Conservation (phyloP, 257 asterid genomes). For the Echites panduratus region DNA sequence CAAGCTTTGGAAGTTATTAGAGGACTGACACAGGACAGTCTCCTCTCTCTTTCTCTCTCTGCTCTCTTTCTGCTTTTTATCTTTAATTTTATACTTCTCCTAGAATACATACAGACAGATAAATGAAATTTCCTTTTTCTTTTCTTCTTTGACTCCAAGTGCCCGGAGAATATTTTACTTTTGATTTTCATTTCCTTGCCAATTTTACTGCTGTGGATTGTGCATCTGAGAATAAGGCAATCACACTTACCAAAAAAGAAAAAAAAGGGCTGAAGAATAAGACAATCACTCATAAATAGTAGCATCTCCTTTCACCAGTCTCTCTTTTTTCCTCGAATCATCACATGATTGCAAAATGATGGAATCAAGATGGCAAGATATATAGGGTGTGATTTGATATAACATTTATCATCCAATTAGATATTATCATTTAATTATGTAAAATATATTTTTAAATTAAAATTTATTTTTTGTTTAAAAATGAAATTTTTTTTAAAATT, state of each 20-base stretch:
- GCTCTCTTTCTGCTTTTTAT: not conserved
- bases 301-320: not conserved
- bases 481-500: no score
- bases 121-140: not conserved
- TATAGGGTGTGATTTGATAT: no score
- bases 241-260: not conserved
- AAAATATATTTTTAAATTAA: no score
- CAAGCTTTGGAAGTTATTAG: constrained; percentile 6
- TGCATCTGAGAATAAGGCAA: not conserved
- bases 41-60: constrained; percentile 6
- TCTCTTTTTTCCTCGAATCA: not conserved
- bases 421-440: no score
- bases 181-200: not conserved
- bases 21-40: constrained; percentile 13
- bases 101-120: not conserved
- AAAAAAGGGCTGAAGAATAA: no score
- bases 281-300: not conserved
- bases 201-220: constrained; percentile 3
- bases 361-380: not conserved
- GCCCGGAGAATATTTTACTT: not conserved
- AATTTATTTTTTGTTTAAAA: no score
- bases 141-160: not conserved
- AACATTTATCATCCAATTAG: no score
- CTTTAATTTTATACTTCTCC: not conserved
- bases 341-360: not conserved